A percentile compares a stretch with the other conserved stretches of the same genome.
phyloP scores from a whole-genome alignment of 257 asterid species.

The Mitragyna speciosa region DNA sequence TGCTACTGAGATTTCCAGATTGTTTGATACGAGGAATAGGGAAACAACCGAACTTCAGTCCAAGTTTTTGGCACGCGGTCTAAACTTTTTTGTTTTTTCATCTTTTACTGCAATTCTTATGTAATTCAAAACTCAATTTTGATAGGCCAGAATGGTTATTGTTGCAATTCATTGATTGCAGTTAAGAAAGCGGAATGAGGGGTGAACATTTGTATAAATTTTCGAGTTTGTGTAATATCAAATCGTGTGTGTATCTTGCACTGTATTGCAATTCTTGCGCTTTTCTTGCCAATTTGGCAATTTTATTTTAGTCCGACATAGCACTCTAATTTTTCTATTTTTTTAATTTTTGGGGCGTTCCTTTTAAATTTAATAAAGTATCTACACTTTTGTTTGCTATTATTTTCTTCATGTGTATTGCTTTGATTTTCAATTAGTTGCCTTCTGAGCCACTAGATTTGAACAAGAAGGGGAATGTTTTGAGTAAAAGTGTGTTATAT shows the following conservation, averaged over 20 bases:
- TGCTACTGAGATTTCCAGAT: neutral
- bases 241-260: too few species aligned
- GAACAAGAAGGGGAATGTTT: neutral
- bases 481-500: too few species aligned
- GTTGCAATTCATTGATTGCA: neutral
- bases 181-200: neutral
- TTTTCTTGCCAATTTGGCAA: neutral
- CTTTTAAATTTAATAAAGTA: neutral
- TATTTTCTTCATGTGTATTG: neutral
- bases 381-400: too few species aligned
- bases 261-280: neutral
- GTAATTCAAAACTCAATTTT: neutral
- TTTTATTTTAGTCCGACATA: neutral
- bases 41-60: neutral
- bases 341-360: neutral
- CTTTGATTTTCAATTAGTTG: too few species aligned
- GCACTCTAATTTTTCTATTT: neutral
- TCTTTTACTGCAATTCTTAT: neutral
- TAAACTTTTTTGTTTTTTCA: neutral
- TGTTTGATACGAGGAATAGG: too few species aligned
- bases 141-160: neutral
- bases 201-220: neutral
- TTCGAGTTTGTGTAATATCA: too few species aligned
- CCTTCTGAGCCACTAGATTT: neutral
- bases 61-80: neutral